phyloP scores from a whole-genome alignment of 139 green algal species.

The Micromonas commoda region DNA sequence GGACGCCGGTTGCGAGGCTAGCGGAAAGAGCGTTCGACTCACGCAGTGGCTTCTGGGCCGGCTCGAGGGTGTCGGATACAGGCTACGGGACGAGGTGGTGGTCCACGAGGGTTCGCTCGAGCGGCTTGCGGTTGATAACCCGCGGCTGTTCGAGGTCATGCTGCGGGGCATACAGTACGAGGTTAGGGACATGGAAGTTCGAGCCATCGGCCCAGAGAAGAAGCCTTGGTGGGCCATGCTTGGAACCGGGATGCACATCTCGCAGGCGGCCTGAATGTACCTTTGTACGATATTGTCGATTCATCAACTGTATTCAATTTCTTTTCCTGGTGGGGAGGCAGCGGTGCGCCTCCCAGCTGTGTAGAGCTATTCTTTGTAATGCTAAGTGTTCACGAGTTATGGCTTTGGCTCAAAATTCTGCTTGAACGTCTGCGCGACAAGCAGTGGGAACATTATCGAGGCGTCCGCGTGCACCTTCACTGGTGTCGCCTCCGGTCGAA shows the following conservation, averaged over 20 bases:
- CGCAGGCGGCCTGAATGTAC: no score
- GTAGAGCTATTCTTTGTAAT: no score
- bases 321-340: no score
- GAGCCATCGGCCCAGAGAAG: not conserved
- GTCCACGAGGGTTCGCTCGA: not conserved
- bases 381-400: no score
- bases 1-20: not conserved
- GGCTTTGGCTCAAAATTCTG: constrained; percentile 31
- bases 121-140: not conserved
- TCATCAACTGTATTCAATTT: no score
- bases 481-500: constrained; percentile 71
- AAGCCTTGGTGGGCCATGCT: not conserved
- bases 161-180: not conserved
- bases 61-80: not conserved
- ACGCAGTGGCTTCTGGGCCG: not conserved
- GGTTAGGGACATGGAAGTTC: not conserved
- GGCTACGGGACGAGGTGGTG: not conserved
- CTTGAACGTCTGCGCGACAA: constrained; percentile 93
- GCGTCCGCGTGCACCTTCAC: constrained; percentile 77
- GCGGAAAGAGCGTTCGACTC: not conserved
- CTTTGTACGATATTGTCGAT: no score
- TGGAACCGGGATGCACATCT: no score
- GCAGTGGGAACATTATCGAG: constrained; percentile 86
- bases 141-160: not conserved
- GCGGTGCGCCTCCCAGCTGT: no score